Conservation (phyloP, 495 filamentous ascomycete species). For the Friedmanniomyces simplex region DNA sequence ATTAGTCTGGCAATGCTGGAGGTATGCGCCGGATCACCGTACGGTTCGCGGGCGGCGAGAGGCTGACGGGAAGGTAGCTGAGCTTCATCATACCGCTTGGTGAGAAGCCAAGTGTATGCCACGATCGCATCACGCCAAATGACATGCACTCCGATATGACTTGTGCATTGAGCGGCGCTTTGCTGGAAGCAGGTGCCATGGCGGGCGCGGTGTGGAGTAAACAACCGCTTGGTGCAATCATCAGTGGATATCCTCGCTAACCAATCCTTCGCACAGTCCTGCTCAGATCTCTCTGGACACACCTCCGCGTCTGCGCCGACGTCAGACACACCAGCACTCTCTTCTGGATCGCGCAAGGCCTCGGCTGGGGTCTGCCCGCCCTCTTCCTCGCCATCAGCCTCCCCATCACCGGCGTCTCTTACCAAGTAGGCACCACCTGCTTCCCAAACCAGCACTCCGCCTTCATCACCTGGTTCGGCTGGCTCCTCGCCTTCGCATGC, state of each 20-base stretch:
- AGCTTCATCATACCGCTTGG: conserved; percentile 10
- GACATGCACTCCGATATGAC: conserved; percentile 23
- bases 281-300: conserved; percentile 30
- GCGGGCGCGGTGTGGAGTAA: conserved; percentile 29
- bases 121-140: conserved; percentile 30
- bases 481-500: conserved; percentile 28
- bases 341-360: conserved; percentile 21
- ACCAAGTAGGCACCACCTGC: conserved; percentile 29
- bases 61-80: neutral
- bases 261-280: conserved; percentile 17
- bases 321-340: conserved; percentile 21
- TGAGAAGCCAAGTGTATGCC: conserved; percentile 23
- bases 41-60: neutral
- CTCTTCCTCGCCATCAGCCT: conserved; percentile 25
- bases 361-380: conserved; percentile 24
- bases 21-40: conserved; percentile 5
- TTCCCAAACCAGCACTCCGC: conserved; percentile 24
- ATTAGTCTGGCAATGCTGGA: conserved; percentile 26
- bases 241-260: neutral
- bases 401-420: conserved; percentile 27
- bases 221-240: neutral
- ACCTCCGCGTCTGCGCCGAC: conserved; percentile 31
- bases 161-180: conserved; percentile 28
- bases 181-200: conserved; percentile 27
- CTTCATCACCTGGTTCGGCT: conserved; percentile 26